Conservation (phyloP, 208 protist genomes). For the Acanthamoeba lenticulata region DNA sequence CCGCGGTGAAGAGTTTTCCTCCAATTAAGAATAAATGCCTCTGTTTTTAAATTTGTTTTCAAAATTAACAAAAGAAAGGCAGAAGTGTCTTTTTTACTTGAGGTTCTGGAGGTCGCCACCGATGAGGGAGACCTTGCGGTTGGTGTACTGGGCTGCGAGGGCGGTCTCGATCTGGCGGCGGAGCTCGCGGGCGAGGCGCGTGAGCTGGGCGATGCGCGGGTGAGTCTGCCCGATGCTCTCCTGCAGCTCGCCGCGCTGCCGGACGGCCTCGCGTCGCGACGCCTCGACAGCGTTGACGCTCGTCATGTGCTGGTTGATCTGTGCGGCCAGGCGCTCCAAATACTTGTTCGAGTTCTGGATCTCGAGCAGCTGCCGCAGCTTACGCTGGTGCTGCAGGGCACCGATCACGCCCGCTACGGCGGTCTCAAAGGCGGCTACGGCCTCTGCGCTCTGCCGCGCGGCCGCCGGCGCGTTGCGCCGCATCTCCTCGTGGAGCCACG, state of each 20-base stretch:
- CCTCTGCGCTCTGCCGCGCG: neutral
- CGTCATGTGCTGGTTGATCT: constrained; percentile 12
- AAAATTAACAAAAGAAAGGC: too few species aligned
- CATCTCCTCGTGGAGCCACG: neutral
- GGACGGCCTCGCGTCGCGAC: neutral
- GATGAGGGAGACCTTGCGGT: constrained; percentile 14
- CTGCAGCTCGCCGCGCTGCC: constrained; percentile 18
- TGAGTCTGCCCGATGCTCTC: constrained; percentile 33
- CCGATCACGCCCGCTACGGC: neutral
- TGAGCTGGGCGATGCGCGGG: constrained; percentile 6
- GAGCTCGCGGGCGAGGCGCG: neutral
- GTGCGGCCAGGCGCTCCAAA: neutral
- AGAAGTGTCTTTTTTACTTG: neutral
- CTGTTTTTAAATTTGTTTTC: too few species aligned
- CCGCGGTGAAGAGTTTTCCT: too few species aligned
- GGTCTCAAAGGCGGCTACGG: neutral
- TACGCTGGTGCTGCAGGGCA: neutral
- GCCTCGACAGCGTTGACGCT: neutral
- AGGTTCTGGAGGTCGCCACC: constrained; percentile 40
- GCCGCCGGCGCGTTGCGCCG: neutral
- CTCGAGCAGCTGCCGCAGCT: constrained; percentile 13
- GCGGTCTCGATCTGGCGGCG: neutral
- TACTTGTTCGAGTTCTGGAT: constrained; percentile 59
- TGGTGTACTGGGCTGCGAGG: constrained; percentile 18
- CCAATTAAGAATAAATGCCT: too few species aligned